Base-by-base conservation (phyloP, 2,329 filamentous ascomycete species). In the Nigrospora oryzae region DNA sequence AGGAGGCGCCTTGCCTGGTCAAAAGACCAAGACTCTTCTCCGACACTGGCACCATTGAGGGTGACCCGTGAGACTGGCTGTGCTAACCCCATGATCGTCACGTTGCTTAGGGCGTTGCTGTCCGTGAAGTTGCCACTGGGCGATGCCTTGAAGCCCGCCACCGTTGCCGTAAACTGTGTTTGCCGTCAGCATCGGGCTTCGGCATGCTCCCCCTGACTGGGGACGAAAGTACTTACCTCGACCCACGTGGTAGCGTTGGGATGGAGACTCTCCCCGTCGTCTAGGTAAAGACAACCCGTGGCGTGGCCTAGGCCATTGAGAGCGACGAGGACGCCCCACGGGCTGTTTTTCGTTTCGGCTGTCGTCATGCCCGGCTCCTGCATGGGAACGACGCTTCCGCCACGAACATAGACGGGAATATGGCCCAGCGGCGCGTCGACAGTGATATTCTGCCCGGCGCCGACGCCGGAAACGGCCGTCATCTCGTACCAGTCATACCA, bases 401-500 rank as follows among this genome's bases (percentile, higher is more conserved):
- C 85, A 12, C 84, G 76, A 15, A 90, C 60, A 53, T 75, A 85
- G 2, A 90, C 74, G 0, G 84, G 84, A 35, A 90, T 89, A 53
- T 89, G 66, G 49, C 86, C 46, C 72, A 85, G 59, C 69, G 64
- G 66, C 3, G 67, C 67, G 5, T 60, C 59, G 15, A 70, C 61
- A 1, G 65, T 69, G 8, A 69, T 61, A 34, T 69, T 69, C 50
- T 65, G 54, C 3, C 64, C 67, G 1, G 56, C 43, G 3, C 47
- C 28, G 1, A 65, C 59, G 5, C 55, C 59, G 1, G 52, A 49
- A 11, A 87, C 67, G 0, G 69, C 69, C 0, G 70, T 71, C 42
- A 80, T 76, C n/a, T 75, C 84, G 61, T 89, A 89, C 84, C 84
- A 90, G 59, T 90, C 85, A 55, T 89, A 90, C 81, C 84, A 90